Base-by-base conservation (phyloP, 768 basidiomycete genomes). In the Mycena galericulata region DNA sequence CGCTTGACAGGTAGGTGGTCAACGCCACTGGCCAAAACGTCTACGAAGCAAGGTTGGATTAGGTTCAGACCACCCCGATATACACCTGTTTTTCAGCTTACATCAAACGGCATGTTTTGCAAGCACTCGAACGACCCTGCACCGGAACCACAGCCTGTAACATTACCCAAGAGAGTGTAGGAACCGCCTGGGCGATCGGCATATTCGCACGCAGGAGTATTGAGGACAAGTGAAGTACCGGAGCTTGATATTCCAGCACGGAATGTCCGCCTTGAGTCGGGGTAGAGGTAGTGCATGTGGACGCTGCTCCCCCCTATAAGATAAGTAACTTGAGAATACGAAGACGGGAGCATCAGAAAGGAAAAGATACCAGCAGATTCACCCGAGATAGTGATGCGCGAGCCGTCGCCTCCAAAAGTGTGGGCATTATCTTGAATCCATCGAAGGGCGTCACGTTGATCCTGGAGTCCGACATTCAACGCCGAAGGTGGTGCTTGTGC, bases 221-320 rank as follows among this genome's bases (percentile, higher is more conserved):
- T 29, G 51, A 29, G 32, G 24, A 22, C 32, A 20, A 29, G 51
- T 18, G 51, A 53, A 53, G 29, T 32, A 36, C 29, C 51, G 11
- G 51, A 53, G n/a, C 51, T 53, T 15, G 51, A 53, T 54, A 54
- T 54, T 54, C 53, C 53, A 12, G 53, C 53, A 11, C 53, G 53
- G 32, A 54, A 54, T 38, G 32, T 54, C 34, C 29, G 20, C 32
- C 32, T 38, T 18, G n/a, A n/a, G n/a, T n/a, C n/a, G n/a, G n/a
- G n/a, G n/a, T n/a, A n/a, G n/a, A n/a, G n/a, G n/a, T n/a, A 34
- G 36, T 30, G 34, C 53, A n/a, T 18, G 50, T 30, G 12, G 36
- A 20, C 34, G 18, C 32, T 54, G 36, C 34, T 54, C 20, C 53
- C 34, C 17, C 53, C 53, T 54, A 24, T 9, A 26, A 29, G 36